Conservation (phyloP, 2,329 filamentous ascomycete genomes). For the Diaporthe sp. region DNA sequence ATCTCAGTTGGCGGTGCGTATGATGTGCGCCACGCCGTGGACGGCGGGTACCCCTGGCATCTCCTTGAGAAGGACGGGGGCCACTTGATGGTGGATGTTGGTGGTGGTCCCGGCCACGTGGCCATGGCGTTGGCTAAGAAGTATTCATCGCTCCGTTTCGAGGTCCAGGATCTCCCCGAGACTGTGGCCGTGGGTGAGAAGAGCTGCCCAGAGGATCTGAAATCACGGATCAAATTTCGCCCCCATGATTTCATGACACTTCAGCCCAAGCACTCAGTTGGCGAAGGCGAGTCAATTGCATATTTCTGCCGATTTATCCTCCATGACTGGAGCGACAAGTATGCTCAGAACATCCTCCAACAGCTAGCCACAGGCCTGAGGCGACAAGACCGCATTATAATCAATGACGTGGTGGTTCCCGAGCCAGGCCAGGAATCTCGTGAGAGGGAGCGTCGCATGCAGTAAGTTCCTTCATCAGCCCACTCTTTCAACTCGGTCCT, state of each 20-base stretch:
- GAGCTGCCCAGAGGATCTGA: not conserved
- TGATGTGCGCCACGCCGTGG: constrained; percentile 12
- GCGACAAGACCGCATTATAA: constrained; percentile 1
- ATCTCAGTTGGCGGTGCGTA: constrained; percentile 15
- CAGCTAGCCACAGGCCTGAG: not conserved
- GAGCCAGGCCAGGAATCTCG: constrained; percentile 17
- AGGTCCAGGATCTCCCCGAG: constrained; percentile 39
- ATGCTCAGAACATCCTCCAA: constrained; percentile 3
- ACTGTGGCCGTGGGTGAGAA: not conserved
- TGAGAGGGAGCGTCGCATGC: constrained; percentile 16
- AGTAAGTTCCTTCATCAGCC: not conserved
- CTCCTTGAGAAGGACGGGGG: not conserved
- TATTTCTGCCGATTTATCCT: constrained; percentile 19
- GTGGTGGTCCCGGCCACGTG: constrained; percentile 50
- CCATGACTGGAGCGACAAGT: constrained; percentile 27
- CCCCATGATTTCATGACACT: constrained; percentile 25
- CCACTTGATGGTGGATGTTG: constrained; percentile 50
- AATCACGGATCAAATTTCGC: not conserved
- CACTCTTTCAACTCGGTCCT: not conserved
- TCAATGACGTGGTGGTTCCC: constrained; percentile 23
- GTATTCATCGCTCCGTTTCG: constrained; percentile 47
- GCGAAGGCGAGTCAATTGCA: not conserved
- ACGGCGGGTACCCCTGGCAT: constrained; percentile 1
- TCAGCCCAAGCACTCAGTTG: constrained; percentile 11
- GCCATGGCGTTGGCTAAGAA: constrained; percentile 47